Percentiles rank a stretch among this genome's conserved stretches.
These are phyloP conservation scores for Ustilago xerochloae DNA, from an alignment of 1,284 basidiomycete genomes.

Conservation along the genomic window DNA sequence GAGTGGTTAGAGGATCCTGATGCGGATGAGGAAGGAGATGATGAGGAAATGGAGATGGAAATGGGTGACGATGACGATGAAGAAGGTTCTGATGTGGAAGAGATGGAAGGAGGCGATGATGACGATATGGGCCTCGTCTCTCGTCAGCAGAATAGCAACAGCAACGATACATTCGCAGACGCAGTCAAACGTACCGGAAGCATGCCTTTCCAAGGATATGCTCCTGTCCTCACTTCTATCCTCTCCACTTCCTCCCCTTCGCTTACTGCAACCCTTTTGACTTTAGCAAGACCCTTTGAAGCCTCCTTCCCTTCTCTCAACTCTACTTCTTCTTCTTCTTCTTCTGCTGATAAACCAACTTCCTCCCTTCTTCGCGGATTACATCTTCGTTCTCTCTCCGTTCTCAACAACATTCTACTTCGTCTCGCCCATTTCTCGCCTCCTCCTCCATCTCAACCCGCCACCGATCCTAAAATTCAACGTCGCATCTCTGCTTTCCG, in stretches of 20 bases:
- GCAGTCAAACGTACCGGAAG: conserved; percentile 34
- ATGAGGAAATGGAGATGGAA: conserved; percentile 24
- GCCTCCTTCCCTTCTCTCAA: conserved; percentile 43
- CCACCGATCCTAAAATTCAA: conserved; percentile 34
- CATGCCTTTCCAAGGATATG: conserved; percentile 29
- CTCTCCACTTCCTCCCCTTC: background rate
- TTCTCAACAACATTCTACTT: conserved; percentile 55
- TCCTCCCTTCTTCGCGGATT: conserved; percentile 34
- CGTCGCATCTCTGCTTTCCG: conserved; percentile 37
- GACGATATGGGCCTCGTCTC: conserved; percentile 24
- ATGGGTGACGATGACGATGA: conserved; percentile 10
- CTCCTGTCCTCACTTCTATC: conserved; percentile 20
- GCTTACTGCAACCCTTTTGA: conserved; percentile 28
- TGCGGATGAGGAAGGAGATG: conserved; percentile 19
- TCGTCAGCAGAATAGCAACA: too few species aligned
- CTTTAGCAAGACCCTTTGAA: conserved; percentile 42
- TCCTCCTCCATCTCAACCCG: conserved; percentile 61
- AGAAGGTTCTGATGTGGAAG: conserved; percentile 2
- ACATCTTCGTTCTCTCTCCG: conserved; percentile 54
- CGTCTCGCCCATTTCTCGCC: conserved; percentile 49
- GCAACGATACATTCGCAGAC: conserved; percentile 37
- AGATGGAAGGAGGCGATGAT: conserved; percentile 7
- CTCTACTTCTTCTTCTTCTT: background rate
- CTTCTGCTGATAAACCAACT: background rate
- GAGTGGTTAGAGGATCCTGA: conserved; percentile 41